Evolutionary conservation across 1,284 basidiomycete species (phyloP).

Genomic region (Ganoderma resinaceum): DNA sequence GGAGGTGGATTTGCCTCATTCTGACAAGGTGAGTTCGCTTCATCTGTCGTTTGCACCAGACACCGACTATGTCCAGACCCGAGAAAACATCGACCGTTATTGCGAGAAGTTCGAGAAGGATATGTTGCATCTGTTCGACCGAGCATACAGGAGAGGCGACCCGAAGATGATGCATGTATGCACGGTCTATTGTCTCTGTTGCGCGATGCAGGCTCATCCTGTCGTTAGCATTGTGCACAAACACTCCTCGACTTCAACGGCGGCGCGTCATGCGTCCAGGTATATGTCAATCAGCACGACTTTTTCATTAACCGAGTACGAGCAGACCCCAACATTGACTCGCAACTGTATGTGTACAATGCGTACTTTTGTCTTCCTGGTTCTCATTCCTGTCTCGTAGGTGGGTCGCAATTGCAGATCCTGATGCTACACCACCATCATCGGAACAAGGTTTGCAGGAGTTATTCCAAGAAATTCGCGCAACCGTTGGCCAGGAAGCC

Average conservation of each 20-base stretch:
- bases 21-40: slow-evolving; percentile 68
- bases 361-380: background rate
- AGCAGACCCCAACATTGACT: slow-evolving; percentile 63
- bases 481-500: slow-evolving; percentile 93
- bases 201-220: slow-evolving; percentile 9
- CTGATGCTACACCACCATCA: slow-evolving; percentile 81
- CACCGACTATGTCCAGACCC: slow-evolving; percentile 54
- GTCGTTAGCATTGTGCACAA: slow-evolving; percentile 89
- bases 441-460: slow-evolving; percentile 82
- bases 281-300: slow-evolving; percentile 99
- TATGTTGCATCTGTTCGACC: slow-evolving; percentile 95
- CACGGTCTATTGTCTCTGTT: background rate
- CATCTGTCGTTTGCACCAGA: background rate
- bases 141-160: slow-evolving; percentile 94
- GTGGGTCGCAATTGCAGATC: slow-evolving; percentile 85
- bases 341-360: slow-evolving; percentile 63
- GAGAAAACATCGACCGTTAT: slow-evolving; percentile 92
- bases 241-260: slow-evolving; percentile 98
- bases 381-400: slow-evolving; percentile 47
- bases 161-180: slow-evolving; percentile 98
- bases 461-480: slow-evolving; percentile 88
- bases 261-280: slow-evolving; percentile 94
- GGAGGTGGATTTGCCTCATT: slow-evolving; percentile 87
- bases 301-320: slow-evolving; percentile 95
- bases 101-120: slow-evolving; percentile 99